Conservation (phyloP, 2,329 filamentous ascomycete species). For the Metarhizium anisopliae region DNA sequence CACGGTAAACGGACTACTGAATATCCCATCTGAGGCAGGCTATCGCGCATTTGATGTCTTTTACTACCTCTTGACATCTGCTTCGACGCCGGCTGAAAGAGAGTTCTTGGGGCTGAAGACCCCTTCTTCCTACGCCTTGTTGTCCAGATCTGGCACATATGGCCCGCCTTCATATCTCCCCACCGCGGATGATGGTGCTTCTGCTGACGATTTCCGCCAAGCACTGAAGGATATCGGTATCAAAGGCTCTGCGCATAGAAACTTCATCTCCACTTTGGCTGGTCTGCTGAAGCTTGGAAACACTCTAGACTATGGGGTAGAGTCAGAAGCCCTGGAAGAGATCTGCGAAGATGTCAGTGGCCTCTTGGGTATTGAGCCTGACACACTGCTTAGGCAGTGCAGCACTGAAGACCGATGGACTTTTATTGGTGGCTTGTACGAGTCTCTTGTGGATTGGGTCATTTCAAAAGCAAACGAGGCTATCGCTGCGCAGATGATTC, state of each 20-base stretch:
- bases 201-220: constrained; percentile 85
- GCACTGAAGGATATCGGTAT: constrained; percentile 89
- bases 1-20: constrained; percentile 68
- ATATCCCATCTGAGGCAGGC: constrained; percentile 69
- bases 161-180: constrained; percentile 80
- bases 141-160: constrained; percentile 80
- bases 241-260: constrained; percentile 73
- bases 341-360: constrained; percentile 85
- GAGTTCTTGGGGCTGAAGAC: constrained; percentile 79
- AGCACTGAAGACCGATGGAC: constrained; percentile 77
- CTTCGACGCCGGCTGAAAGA: constrained; percentile 77
- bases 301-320: constrained; percentile 73
- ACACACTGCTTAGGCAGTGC: constrained; percentile 68
- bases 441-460: constrained; percentile 91
- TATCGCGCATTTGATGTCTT: constrained; percentile 96
- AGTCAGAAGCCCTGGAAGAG: constrained; percentile 75
- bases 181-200: constrained; percentile 83
- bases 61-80: constrained; percentile 90
- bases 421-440: constrained; percentile 80
- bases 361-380: constrained; percentile 78
- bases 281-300: constrained; percentile 88
- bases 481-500: constrained; percentile 66
- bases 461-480: constrained; percentile 80
- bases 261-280: constrained; percentile 76
- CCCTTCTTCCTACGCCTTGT: constrained; percentile 65